These are phyloP conservation scores for Tetrahymena elliotti DNA, from an alignment of 73 alveolate genomes.

Conservation along the genomic window DNA sequence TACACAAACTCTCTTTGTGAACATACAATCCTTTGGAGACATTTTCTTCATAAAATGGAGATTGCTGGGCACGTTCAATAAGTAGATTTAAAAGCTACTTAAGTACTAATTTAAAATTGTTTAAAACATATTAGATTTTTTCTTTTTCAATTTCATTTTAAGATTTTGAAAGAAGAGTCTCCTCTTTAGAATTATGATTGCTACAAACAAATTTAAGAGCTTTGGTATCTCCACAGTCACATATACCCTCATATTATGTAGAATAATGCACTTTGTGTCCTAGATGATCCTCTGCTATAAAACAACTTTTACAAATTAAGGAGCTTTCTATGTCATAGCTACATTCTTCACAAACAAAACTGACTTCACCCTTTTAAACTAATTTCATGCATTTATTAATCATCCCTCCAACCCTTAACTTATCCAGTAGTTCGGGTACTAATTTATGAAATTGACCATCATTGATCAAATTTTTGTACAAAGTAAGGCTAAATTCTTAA, in stretches of 20 bases:
- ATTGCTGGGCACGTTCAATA: background rate
- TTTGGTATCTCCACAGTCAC: background rate
- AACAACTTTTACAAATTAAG: background rate
- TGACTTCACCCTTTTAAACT: background rate
- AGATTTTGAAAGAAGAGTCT: background rate
- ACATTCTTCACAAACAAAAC: background rate
- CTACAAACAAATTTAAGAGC: background rate
- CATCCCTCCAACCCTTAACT: background rate
- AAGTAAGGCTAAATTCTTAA: background rate
- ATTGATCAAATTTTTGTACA: background rate
- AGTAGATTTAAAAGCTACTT: background rate
- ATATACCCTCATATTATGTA: background rate
- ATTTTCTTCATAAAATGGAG: background rate
- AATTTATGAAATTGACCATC: background rate
- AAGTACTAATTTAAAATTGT: background rate
- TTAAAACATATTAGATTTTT: background rate
- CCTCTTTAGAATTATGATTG: background rate
- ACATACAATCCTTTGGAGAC: background rate
- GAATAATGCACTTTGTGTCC: background rate
- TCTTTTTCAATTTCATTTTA: background rate
- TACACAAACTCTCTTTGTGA: background rate
- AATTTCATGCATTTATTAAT: background rate
- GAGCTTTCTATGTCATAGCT: background rate
- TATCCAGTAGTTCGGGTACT: background rate
- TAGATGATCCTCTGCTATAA: background rate